Evolutionary conservation across 495 filamentous ascomycete genomes (phyloP).

Genomic region (Daldinia childiae): DNA sequence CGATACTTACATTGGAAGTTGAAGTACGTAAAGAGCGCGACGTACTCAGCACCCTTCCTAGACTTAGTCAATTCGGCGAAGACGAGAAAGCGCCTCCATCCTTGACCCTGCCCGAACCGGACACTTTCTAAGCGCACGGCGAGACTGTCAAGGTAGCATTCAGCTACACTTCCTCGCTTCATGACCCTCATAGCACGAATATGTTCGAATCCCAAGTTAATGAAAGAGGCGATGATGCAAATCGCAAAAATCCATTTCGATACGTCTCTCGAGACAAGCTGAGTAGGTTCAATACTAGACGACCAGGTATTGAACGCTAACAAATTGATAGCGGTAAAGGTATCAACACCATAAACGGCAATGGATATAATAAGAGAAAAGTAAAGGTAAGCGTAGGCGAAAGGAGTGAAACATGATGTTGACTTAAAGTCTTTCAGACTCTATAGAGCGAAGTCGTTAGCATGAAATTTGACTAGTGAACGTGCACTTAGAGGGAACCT

Average conservation of each 20-base stretch:
- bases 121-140: constrained; percentile 84
- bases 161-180: constrained; percentile 82
- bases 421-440: constrained; percentile 90
- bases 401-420: constrained; percentile 73
- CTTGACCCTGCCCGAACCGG: constrained; percentile 68
- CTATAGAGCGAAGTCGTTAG: constrained; percentile 54
- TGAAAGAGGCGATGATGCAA: constrained; percentile 87
- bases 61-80: constrained; percentile 92
- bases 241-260: constrained; percentile 88
- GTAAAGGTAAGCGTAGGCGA: constrained; percentile 88
- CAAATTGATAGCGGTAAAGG: constrained; percentile 90
- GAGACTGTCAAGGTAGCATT: constrained; percentile 87
- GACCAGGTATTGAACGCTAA: constrained; percentile 81
- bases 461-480: constrained; percentile 2
- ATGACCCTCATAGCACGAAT: constrained; percentile 80
- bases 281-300: constrained; percentile 55
- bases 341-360: constrained; percentile 89
- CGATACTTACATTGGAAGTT: constrained; percentile 80
- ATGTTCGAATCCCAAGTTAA: constrained; percentile 80
- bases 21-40: constrained; percentile 94
- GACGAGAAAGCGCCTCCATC: constrained; percentile 89
- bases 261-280: constrained; percentile 69
- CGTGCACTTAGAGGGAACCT: constrained; percentile 47
- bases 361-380: constrained; percentile 78
- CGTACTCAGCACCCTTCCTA: constrained; percentile 88